Conservation (phyloP, 1,284 basidiomycete genomes). For the Prillingera fragicola region DNA sequence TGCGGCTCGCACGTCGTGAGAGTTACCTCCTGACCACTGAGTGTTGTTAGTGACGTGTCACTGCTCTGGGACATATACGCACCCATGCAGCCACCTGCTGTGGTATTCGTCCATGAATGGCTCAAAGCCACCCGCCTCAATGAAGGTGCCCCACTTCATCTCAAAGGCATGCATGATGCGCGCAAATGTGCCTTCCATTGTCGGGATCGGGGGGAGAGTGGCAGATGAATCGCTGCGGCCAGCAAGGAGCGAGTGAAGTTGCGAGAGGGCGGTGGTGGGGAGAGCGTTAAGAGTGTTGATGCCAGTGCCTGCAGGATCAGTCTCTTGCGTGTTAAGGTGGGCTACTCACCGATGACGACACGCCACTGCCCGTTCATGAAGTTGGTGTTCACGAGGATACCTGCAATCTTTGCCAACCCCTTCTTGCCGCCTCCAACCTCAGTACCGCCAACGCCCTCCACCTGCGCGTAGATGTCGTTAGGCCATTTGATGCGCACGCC, state of each 20-base stretch:
- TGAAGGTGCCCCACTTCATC: constrained; percentile 67
- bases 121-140: constrained; percentile 61
- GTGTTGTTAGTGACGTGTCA: neutral
- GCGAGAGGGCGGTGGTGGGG: constrained; percentile 75
- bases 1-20: constrained; percentile 70
- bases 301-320: constrained; percentile 66
- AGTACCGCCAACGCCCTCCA: constrained; percentile 47
- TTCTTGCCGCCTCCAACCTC: constrained; percentile 45
- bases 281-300: constrained; percentile 78
- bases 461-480: constrained; percentile 82
- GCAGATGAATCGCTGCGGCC: constrained; percentile 11
- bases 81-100: constrained; percentile 83
- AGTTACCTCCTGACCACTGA: constrained; percentile 76
- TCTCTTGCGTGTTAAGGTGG: too few species aligned
- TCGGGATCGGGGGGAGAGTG: constrained; percentile 51
- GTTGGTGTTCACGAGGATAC: constrained; percentile 85
- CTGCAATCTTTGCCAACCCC: constrained; percentile 67
- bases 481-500: constrained; percentile 90
- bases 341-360: constrained; percentile 68
- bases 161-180: constrained; percentile 74
- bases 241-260: constrained; percentile 52
- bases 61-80: constrained; percentile 41
- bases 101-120: constrained; percentile 75
- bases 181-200: constrained; percentile 70
- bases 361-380: constrained; percentile 68